These are phyloP conservation scores for Metschnikowia gruessii DNA, from an alignment of 805 yeast genomes.

Conservation along the genomic window DNA sequence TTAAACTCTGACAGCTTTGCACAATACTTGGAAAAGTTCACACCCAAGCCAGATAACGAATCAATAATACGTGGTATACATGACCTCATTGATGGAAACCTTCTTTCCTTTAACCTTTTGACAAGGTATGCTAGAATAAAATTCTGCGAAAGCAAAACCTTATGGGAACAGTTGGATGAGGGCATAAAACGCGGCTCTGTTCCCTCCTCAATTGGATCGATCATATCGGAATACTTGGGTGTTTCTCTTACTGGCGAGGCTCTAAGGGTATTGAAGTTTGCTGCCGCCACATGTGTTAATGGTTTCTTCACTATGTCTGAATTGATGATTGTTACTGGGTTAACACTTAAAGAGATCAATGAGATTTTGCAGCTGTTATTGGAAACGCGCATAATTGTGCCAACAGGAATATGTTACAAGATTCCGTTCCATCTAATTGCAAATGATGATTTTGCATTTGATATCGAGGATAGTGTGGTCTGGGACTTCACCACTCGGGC, in stretches of 20 bases:
- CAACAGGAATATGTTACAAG: conserved; percentile 44
- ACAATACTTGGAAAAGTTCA: conserved; percentile 8
- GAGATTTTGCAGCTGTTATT: conserved; percentile 33
- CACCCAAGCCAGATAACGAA: conserved; percentile 1
- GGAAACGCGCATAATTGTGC: conserved; percentile 32
- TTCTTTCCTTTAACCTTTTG: conserved; percentile 16
- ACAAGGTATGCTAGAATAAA: conserved; percentile 12
- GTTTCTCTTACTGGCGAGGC: conserved; percentile 21
- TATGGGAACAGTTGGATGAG: conserved; percentile 5
- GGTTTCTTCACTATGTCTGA: conserved; percentile 37
- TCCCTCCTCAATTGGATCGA: conserved; percentile 1
- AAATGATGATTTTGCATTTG: conserved; percentile 26
- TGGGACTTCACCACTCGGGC: conserved; percentile 36
- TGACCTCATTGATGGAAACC: conserved; percentile 20
- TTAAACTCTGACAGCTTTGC: conserved; percentile 9
- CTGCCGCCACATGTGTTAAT: conserved; percentile 40
- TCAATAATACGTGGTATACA: conserved; percentile 7
- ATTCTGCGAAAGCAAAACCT: background rate
- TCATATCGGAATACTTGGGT: conserved; percentile 22
- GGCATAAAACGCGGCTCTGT: background rate
- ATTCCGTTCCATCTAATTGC: conserved; percentile 43
- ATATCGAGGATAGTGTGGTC: conserved; percentile 28
- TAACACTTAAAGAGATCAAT: conserved; percentile 31
- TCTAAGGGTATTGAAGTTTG: conserved; percentile 32
- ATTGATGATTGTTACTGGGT: conserved; percentile 36